Base-by-base conservation (phyloP, 1,284 basidiomycete genomes). In the Boletellus sp. region DNA sequence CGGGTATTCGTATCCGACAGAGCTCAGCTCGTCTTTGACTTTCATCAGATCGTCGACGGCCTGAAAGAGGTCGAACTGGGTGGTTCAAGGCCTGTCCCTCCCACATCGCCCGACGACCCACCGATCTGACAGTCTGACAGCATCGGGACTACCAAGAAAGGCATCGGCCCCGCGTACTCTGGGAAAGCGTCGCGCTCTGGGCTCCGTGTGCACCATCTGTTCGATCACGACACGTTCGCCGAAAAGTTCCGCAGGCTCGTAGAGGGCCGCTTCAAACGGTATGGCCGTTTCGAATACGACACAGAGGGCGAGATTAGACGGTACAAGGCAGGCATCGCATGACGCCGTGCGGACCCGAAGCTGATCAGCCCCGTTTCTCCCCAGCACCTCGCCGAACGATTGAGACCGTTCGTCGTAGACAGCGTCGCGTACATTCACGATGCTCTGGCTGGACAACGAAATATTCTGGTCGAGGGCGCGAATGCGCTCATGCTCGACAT, bases 11-110 rank as follows among this genome's bases (percentile, higher is more conserved):
- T 99, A 57, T 98, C 95, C 19, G 94, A 98, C 71, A 87, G 95
- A 53, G 93, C 95, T 2, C 93, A 96, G 57, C 84, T 99, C 53
- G 95, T 99, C 37, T 94, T 98, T 62, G 95, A 98, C 69, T 99
- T 99, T 70, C 95, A 99, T 71, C 95, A 99, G 73, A 96, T 98
- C 60, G 96, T 99, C 33, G 96, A 99, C 63, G 96, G 96, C 14
- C 73, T 99, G 60, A 99, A 99, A 69, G 95, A 99, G 69, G 91
- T 94, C 38, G 95, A 99, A 69, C 81, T 98, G 13, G 96, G 96
- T 27, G 91, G 91, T 16, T 87, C 83, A 4, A 90, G 87, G 82
- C 86, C 60, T 48, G 73, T 52, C 21, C 25, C 36, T 30, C 39
- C 29, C 23, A 30, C 29, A 11, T 27, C 35, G 14, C 19, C 48